Evolutionary conservation across 2,329 filamentous ascomycete species (phyloP).

Genomic region (Calonectria pteridis): DNA sequence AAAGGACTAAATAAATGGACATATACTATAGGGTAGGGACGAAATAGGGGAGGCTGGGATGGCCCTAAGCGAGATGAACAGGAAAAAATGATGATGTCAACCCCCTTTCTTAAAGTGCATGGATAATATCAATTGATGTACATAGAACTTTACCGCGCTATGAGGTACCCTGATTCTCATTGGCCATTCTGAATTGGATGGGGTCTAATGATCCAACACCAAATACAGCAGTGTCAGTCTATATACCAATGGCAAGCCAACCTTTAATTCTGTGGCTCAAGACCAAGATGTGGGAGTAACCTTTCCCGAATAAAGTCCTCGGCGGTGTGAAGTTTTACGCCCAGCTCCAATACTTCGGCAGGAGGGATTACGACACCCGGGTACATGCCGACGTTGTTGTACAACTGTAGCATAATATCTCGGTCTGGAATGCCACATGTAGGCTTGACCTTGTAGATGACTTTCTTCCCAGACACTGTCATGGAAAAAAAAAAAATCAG

Average conservation of each 20-base stretch:
- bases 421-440: background rate
- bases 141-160: background rate
- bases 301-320: background rate
- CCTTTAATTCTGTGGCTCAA: background rate
- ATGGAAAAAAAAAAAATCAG: background rate
- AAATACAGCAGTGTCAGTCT: background rate
- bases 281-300: background rate
- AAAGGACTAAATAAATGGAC: background rate
- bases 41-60: background rate
- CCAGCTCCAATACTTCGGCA: background rate
- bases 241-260: background rate
- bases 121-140: background rate
- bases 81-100: too few relatives aligned
- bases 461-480: background rate
- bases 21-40: background rate
- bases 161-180: background rate
- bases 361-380: background rate
- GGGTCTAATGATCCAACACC: background rate
- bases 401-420: background rate
- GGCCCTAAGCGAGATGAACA: background rate
- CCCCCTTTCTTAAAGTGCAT: background rate
- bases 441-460: background rate
- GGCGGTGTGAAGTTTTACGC: background rate
- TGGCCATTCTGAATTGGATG: background rate
- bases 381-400: conserved; percentile 1